Evolutionary conservation across 1,284 basidiomycete genomes (phyloP), one percentile per base, ranked within the genome.

Genomic region (Veloporphyrellus conicus): DNA sequence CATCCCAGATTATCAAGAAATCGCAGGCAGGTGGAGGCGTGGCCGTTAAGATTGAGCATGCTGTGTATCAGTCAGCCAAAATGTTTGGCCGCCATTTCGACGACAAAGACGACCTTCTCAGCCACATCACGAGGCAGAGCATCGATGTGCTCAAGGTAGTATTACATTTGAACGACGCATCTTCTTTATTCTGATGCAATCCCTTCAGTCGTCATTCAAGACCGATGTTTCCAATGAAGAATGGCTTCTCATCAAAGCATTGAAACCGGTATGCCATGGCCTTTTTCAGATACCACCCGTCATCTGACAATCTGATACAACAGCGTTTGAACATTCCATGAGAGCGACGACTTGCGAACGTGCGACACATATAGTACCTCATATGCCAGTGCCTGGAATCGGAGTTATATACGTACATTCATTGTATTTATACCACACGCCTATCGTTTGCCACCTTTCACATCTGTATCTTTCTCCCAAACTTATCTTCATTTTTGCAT

Each of bases 11-110:
- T 22, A 82, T 99, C 58, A 96, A 95, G 74, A 93, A 91, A 70
- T 79, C 84, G 15, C 93, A 98, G 67, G 86, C 91, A 22, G 95
- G 93, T 62, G 95, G 81, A 50, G 95, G 95, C 68, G 95, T 98
- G 16, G 96, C 96, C 0, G 91, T 99, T 64, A 98, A 98, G 78
- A 97, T 99, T 55, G 96, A 99, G 68, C 90, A 96, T 64, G 93
- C 93, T 1, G 87, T 93, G 5, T 94, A 99, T 70, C 91, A 98
- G 70, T 89, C 90, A 32, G 85, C 93, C 14, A 95, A 94, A 72
- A 90, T 93, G 79, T 96, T 88, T 62, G 93, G 93, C 7, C 81
- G 89, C 49, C 90, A 93, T 68, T 96, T 99, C 66, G 93, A 96
- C 64, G 94, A 98, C 45, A 92, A 93, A 69, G 95, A 99, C 68